Evolutionary conservation across 192 early-diverging fungal genomes (phyloP), one percentile per base, ranked within the genome.

Genomic region (Geranomyces michiganensis): DNA sequence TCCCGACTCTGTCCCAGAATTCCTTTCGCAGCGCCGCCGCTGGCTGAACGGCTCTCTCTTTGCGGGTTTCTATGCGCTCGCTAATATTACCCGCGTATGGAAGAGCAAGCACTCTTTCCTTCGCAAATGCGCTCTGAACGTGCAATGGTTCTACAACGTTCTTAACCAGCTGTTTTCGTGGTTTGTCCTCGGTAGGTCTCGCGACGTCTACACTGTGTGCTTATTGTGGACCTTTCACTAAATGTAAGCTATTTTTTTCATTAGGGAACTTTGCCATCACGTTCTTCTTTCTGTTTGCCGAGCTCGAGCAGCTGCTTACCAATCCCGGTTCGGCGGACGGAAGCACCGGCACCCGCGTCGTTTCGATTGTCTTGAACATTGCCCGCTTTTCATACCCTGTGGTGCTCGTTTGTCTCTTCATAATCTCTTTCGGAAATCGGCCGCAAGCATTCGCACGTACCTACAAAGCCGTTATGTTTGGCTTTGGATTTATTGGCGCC

Each of bases 41-140:
- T 87, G 83, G 85, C 67, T 87, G 64, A 86, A 87, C 68, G 85
- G 84, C 24, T 68, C 62, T 64, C 71, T 82, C n/a, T 84, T 85
- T 79, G 91, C 91, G 17, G 84, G 77, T 78, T 69, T 93, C 49
- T 89, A 93, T 72, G 83, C 90, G 8, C 68, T 91, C 56, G 79
- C 83, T 4, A 84, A 93, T 56, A 89, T 79, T 58, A 48, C 64
- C 21, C 87, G 87, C 56, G 85, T 93, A 27, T 92, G 82, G 81
- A 65, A 79, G 66, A 90, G 88, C 5, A 80, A 82, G 29, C 92
- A 92, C 59, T 82, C 79, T 47, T 76, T 89, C 62, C 33, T 85
- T 5, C 83, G 88, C 44, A 92, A 92, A 73, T 58, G 92, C 19
- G 64, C 84, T 48, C 87, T 93, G 70, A 85, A 82, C 56, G n/a